Evolutionary conservation across 163 green algal genomes (phyloP), one percentile per base, ranked within the genome.

Genomic region (Dunaliella salina): DNA sequence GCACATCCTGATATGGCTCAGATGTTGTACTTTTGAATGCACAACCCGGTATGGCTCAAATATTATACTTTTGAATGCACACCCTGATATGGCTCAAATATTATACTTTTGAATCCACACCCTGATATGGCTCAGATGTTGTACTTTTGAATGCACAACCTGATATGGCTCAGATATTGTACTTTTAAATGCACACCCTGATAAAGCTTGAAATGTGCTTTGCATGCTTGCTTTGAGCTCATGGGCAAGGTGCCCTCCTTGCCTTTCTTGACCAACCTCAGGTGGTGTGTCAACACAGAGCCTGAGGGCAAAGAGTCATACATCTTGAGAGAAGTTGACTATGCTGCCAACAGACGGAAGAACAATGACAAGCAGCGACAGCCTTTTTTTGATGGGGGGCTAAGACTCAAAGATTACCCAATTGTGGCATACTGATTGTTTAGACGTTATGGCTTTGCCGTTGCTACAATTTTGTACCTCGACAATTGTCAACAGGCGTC

Each of bases 331-430:
- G 63, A 75, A 15, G 20, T 75, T 26, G 63, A 75, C 20, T 75
- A 75, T 75, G 63, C 63, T 26, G 63, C 22, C 13, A 75, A 75
- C 11, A 75, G 63, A 26, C 22, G 24, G 63, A 75, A 75, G 24
- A 75, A 75, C 63, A 75, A 75, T 75, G 63, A 75, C 63, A 75
- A 75, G 63, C 63, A 75, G 63, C 63, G 63, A 12, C 63, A 75
- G 63, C 63, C 63, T 15, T 75, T 75, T 29, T 75, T 26, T 75
- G 63, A 75, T 26, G 11, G 63, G 1, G 63, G 63, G 1, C 1
- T 26, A 5, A 26, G 63, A 75, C 63, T 75, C 22, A 3, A 5
- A 26, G 63, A 75, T 26, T 75, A 30, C 63, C 63, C 63, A 75
- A 75, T 75, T 26, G 63, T 29, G 4, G 4, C 20, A 12, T 75